Evolutionary conservation across 225 moss, liverwort and hornwort genomes (phyloP).

Genomic region (Polytrichum formosum): DNA sequence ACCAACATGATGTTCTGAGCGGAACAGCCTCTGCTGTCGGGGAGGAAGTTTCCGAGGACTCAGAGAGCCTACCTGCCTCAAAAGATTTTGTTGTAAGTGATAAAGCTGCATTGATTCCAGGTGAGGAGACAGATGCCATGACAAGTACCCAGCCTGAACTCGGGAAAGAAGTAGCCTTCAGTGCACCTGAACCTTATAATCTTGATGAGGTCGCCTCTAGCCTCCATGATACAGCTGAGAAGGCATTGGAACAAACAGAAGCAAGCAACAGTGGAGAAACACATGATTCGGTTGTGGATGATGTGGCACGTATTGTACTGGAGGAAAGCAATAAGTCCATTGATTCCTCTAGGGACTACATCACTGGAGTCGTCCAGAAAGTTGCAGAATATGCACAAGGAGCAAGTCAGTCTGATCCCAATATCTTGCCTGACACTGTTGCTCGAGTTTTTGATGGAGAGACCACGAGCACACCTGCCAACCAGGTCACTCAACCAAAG

Average conservation of each 20-base stretch:
- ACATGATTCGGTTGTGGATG: constrained; percentile 23
- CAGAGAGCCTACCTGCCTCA: constrained; percentile 24
- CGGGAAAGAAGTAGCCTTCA: constrained; percentile 29
- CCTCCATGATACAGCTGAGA: constrained; percentile 43
- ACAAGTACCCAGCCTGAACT: constrained; percentile 23
- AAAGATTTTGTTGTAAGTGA: constrained; percentile 19
- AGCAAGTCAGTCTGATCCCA: constrained; percentile 17
- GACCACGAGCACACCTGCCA: constrained; percentile 20
- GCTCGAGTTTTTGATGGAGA: constrained; percentile 22
- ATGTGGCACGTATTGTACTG: constrained; percentile 52
- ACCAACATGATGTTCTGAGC: neutral
- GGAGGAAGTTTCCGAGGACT: constrained; percentile 3
- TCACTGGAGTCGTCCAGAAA: constrained; percentile 43
- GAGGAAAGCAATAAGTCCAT: constrained; percentile 27
- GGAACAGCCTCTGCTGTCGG: neutral
- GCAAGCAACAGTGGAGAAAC: constrained; percentile 10
- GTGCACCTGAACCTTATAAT: constrained; percentile 33
- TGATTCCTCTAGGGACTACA: constrained; percentile 44
- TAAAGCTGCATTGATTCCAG: constrained; percentile 4
- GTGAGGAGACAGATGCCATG: neutral
- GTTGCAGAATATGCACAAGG: constrained; percentile 45
- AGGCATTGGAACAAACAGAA: constrained; percentile 25
- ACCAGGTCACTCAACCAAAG: constrained; percentile 39
- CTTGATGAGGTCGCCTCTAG: constrained; percentile 53
- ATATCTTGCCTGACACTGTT: constrained; percentile 7